Base-by-base conservation (phyloP, 352 stramenopile genomes). In the Pythium apleroticum region DNA sequence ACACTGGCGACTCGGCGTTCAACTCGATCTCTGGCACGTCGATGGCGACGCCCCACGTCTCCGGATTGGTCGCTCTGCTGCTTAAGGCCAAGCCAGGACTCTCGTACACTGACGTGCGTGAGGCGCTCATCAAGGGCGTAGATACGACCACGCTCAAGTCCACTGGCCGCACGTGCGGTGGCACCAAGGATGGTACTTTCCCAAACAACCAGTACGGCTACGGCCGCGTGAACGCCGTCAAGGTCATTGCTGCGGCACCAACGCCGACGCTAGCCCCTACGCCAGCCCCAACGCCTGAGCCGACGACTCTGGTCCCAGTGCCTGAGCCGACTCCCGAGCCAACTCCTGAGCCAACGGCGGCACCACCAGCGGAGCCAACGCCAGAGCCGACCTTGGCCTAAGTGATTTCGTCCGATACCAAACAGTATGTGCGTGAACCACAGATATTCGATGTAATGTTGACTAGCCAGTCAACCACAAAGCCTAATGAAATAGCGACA, bases 131-230 rank as follows among this genome's bases (percentile, higher is more conserved):
- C 33, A 41, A 41, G 33, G 33, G 33, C 12, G 33, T 41, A 11
- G 33, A 41, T 11, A 41, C 33, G 33, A 17, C 33, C 5, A 41
- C 33, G 8, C 33, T 41, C 12, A 41, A 41, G 33, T 41, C 33
- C 33, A 41, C 33, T 4, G 33, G 33, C 33, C 33, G 33, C 33
- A 41, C 33, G 33, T 41, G 33, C 33, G 33, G 33, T 41, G 33
- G 33, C 33, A 41, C 33, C 33, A 41, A 41, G 33, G 33, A 41
- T 17, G 33, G 33, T 2, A 31, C 30, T 30, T 76, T 60, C 33
- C 70, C 66, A 19, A 76, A 74, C 59, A 74, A 74, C 54, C 52
- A 64, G 15, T 71, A 66, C 33, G 70, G 70, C 41, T 71, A 74
- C 25, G 70, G 70, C 31, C 70, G 66, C 33, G 48, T 76, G 22